Evolutionary conservation across 148 eudicot species (phyloP).

Genomic region (Oxyria digyna): DNA sequence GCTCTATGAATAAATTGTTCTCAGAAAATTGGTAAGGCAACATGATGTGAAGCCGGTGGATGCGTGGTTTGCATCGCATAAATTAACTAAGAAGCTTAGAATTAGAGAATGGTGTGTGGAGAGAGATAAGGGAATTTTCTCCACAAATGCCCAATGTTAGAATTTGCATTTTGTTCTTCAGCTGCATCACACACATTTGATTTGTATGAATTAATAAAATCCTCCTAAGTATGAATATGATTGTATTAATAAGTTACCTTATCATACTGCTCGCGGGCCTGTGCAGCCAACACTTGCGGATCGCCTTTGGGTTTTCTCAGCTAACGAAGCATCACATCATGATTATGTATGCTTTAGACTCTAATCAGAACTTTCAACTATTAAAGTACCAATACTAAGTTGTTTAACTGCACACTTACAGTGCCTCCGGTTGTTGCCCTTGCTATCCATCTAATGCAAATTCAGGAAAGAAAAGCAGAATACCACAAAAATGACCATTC

Average conservation of each 20-base stretch:
- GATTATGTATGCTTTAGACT: background rate
- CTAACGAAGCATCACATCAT: constrained; percentile 77
- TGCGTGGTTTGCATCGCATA: too few species aligned
- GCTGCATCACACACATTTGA: constrained; percentile 30
- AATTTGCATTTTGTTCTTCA: constrained; percentile 63
- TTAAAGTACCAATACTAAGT: too few species aligned
- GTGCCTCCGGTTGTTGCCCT: constrained; percentile 92
- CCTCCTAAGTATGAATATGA: too few species aligned
- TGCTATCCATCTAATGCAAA: too few species aligned
- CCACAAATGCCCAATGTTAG: constrained; percentile 79
- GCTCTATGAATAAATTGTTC: too few species aligned
- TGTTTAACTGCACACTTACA: constrained; percentile 32
- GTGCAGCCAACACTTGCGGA: constrained; percentile 75
- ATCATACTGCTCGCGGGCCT: constrained; percentile 65
- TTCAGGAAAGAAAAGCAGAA: too few species aligned
- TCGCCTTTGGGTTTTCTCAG: constrained; percentile 54
- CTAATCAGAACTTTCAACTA: background rate
- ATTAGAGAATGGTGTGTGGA: too few species aligned
- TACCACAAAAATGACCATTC: too few species aligned
- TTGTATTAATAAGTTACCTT: constrained; percentile 63
- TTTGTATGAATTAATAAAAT: background rate
- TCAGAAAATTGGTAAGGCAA: too few species aligned
- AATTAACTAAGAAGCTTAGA: too few species aligned
- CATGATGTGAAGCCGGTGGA: too few species aligned
- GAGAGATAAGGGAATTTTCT: too few species aligned